Evolutionary conservation across 106 monocot species (phyloP).

Genomic region (Dioscorea alata): DNA sequence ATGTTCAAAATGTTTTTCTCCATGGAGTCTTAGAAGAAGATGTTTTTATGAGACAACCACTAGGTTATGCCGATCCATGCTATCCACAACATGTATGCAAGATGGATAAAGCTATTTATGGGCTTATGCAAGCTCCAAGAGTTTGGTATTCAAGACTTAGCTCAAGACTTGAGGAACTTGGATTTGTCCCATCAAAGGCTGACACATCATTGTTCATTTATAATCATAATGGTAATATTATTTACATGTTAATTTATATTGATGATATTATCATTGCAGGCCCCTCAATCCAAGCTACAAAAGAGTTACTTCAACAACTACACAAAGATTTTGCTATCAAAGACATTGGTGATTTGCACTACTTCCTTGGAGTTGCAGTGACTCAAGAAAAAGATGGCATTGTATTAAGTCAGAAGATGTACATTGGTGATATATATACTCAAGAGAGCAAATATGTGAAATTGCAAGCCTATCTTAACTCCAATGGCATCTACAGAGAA

Average conservation of each 20-base stretch:
- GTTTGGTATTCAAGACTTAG: not conserved
- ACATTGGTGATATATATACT: not conserved
- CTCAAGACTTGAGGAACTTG: not conserved
- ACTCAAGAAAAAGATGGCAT: not conserved
- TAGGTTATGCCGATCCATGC: not conserved
- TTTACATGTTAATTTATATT: not conserved
- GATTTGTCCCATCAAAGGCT: not conserved
- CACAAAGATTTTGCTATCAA: not conserved
- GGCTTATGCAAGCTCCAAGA: slow-evolving; percentile 1
- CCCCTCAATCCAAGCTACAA: not conserved
- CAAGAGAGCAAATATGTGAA: not conserved
- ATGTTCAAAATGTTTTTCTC: not conserved
- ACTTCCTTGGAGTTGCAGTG: not conserved
- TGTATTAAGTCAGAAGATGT: not conserved
- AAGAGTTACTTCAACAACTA: not conserved
- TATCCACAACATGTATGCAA: not conserved
- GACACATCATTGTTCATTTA: not conserved
- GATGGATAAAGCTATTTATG: not conserved
- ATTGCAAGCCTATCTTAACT: not conserved
- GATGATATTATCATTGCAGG: not conserved
- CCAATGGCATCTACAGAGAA: not conserved
- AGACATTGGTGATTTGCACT: not conserved
- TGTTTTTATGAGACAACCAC: not conserved
- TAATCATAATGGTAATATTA: not conserved
- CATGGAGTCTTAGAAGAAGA: not conserved